Percentiles rank a stretch among this genome's conserved stretches.
Conservation (phyloP, 2,329 filamentous ascomycete genomes). For the Pseudocercospora fijiensis region DNA sequence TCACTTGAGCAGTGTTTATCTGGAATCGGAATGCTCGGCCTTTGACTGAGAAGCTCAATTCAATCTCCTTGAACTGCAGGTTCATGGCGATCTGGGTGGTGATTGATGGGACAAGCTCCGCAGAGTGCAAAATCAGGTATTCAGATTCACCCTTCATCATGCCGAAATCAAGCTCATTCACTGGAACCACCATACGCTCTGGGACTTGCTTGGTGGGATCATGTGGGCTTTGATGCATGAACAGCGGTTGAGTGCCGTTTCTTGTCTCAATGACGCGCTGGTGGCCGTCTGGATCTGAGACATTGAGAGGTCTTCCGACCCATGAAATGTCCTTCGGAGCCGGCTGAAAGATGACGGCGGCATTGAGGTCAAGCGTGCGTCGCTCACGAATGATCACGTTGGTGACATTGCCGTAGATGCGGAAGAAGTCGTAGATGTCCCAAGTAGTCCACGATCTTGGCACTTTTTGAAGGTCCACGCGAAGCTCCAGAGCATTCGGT, state of each 20-base stretch:
- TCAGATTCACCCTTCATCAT: slow-evolving; percentile 53
- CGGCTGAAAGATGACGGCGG: slow-evolving; percentile 28
- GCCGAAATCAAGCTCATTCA: slow-evolving; percentile 59
- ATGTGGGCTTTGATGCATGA: slow-evolving; percentile 12
- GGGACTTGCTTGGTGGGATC: slow-evolving; percentile 14
- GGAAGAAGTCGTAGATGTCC: slow-evolving; percentile 27
- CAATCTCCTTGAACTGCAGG: slow-evolving; percentile 46
- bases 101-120: slow-evolving; percentile 30
- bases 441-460: slow-evolving; percentile 26
- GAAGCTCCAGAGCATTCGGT: slow-evolving; percentile 16
- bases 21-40: slow-evolving; percentile 25
- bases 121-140: slow-evolving; percentile 61
- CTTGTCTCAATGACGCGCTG: slow-evolving; percentile 10
- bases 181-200: slow-evolving; percentile 24
- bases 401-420: slow-evolving; percentile 19
- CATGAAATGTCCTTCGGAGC: slow-evolving; percentile 24
- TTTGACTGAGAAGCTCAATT: slow-evolving; percentile 45
- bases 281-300: slow-evolving; percentile 4
- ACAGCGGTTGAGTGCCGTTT: slow-evolving; percentile 8
- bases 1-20: slow-evolving; percentile 29
- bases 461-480: slow-evolving; percentile 19
- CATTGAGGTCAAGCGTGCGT: slow-evolving; percentile 8
- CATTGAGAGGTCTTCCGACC: slow-evolving; percentile 16
- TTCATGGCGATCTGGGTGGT: slow-evolving; percentile 44
- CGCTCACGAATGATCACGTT: slow-evolving; percentile 25